These are phyloP conservation scores for Backusella mclennaniae DNA, from an alignment of 192 early-diverging fungal species.

Conservation along the genomic window DNA sequence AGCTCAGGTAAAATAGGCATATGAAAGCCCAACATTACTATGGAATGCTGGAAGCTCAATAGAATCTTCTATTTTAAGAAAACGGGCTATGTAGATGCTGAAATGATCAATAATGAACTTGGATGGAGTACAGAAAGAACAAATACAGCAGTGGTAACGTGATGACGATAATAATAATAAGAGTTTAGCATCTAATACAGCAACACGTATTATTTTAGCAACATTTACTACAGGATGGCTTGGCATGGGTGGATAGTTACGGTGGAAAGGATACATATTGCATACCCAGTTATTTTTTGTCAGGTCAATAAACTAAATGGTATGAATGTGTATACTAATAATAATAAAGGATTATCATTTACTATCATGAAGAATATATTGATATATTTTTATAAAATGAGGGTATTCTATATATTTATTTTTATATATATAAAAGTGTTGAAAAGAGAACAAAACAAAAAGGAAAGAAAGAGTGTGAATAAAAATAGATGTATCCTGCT, in stretches of 20 bases:
- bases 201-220: constrained; percentile 41
- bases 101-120: constrained; percentile 36
- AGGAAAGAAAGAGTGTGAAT: not conserved
- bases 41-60: not conserved
- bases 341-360: not conserved
- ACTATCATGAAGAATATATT: not conserved
- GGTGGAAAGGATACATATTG: constrained; percentile 51
- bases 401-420: not conserved
- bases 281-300: constrained; percentile 55
- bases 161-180: not conserved
- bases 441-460: not conserved
- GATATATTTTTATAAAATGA: too few species aligned
- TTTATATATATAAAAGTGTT: not conserved
- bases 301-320: not conserved
- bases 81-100: constrained; percentile 42
- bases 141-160: constrained; percentile 52
- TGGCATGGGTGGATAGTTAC: constrained; percentile 76
- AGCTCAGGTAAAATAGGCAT: constrained; percentile 57
- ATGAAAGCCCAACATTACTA: not conserved
- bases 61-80: constrained; percentile 15
- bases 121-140: constrained; percentile 61
- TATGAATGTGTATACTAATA: not conserved
- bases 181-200: not conserved
- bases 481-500: not conserved
- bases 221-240: constrained; percentile 65